Conservation (phyloP, 2,329 filamentous ascomycete genomes). For the Aureobasidium vineae region DNA sequence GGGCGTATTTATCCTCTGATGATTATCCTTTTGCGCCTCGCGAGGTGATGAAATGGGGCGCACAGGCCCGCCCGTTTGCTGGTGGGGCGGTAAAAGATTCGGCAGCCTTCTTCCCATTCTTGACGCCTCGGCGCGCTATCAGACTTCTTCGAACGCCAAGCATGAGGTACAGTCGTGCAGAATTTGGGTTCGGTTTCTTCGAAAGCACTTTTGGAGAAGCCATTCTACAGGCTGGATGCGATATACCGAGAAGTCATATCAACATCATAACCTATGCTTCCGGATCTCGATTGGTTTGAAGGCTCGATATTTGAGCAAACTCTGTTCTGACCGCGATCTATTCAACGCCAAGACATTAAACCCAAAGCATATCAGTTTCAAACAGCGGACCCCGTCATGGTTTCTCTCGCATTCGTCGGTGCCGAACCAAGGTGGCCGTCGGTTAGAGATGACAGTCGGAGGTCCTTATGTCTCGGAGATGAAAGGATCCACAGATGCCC, state of each 20-base stretch:
- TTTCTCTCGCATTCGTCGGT: neutral
- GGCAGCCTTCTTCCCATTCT: neutral
- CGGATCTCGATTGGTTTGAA: too few species aligned
- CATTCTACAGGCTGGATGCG: too few species aligned
- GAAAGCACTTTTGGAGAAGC: neutral
- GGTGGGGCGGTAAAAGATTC: neutral
- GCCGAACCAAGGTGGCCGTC: neutral
- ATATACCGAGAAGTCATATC: neutral
- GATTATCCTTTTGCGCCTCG: conserved; percentile 16
- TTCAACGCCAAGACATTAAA: neutral
- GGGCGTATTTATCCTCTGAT: conserved; percentile 11
- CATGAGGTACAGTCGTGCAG: neutral
- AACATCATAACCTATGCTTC: neutral
- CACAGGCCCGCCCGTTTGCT: conserved; percentile 1
- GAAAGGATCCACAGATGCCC: neutral
- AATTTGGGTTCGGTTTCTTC: neutral
- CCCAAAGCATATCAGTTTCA: conserved; percentile 6
- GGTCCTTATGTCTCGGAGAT: neutral
- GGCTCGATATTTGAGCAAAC: neutral
- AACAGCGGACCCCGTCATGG: neutral
- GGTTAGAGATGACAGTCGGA: neutral
- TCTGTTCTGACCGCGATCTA: neutral
- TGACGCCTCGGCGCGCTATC: neutral
- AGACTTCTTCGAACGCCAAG: neutral
- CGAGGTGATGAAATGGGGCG: conserved; percentile 18